phyloP scores from a whole-genome alignment of 2,329 filamentous ascomycete species.

The Rasamsonia emersonii region DNA sequence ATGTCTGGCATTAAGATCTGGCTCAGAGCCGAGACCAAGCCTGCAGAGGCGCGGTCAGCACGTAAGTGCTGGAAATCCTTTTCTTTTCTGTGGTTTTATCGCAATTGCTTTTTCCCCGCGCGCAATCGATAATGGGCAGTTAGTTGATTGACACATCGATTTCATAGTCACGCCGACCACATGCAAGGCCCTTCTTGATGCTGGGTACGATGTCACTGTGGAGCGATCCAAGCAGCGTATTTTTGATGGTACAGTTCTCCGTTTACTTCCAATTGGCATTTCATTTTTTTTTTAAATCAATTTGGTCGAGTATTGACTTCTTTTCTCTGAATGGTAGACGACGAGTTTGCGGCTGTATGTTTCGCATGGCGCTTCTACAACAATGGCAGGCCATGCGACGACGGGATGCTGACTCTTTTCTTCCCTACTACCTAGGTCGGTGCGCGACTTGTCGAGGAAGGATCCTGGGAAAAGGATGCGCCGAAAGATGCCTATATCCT shows the following conservation, averaged over 20 bases:
- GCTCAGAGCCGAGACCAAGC: constrained; percentile 53
- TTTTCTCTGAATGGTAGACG: too few species aligned
- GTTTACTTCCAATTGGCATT: background rate
- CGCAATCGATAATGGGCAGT: constrained; percentile 4
- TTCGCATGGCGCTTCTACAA: background rate
- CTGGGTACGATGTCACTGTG: constrained; percentile 60
- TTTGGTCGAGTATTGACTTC: too few species aligned
- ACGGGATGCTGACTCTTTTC: constrained; percentile 5
- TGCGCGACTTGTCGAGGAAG: constrained; percentile 56
- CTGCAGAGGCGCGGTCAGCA: constrained; percentile 47
- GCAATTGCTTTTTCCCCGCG: constrained; percentile 1
- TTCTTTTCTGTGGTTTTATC: too few species aligned
- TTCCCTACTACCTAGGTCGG: constrained; percentile 55
- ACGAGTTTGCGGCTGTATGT: constrained; percentile 9
- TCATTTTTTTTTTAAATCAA: constrained; percentile 3
- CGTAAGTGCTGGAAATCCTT: constrained; percentile 18
- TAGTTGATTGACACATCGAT: constrained; percentile 8
- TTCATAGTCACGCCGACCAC: constrained; percentile 40
- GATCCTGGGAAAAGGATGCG: constrained; percentile 57
- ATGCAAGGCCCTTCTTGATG: constrained; percentile 55
- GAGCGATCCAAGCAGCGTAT: constrained; percentile 62
- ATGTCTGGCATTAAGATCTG: constrained; percentile 40
- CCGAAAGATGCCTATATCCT: constrained; percentile 62
- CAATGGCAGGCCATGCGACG: too few species aligned
- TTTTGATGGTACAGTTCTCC: constrained; percentile 32